Evolutionary conservation across 2,329 filamentous ascomycete species (phyloP).

Genomic region (Monosporascus sp.): DNA sequence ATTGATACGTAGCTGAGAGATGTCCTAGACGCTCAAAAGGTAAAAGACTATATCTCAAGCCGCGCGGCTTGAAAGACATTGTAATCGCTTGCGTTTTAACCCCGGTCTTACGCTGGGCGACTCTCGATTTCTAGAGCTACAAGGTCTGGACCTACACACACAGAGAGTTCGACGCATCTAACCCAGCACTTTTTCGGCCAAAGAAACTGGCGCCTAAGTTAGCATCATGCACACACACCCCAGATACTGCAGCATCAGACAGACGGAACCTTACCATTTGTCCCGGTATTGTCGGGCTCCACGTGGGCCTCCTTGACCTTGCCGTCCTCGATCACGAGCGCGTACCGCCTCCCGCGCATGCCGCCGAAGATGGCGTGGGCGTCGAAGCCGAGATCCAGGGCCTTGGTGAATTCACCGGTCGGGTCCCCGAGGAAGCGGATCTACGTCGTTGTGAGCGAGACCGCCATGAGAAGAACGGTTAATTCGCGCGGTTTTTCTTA

Average conservation of each 20-base stretch:
- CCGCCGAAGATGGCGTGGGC: constrained; percentile 75
- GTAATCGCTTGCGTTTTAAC: too few relatives aligned
- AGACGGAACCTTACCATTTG: constrained; percentile 54
- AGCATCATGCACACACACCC: constrained; percentile 4
- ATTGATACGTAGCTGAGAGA: too few relatives aligned
- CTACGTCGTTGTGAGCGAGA: constrained; percentile 36
- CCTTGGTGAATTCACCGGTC: constrained; percentile 72
- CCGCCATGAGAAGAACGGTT: background rate
- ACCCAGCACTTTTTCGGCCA: constrained; percentile 47
- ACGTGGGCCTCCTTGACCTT: constrained; percentile 77
- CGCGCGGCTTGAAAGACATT: too few relatives aligned
- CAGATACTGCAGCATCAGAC: background rate
- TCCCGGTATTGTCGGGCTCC: constrained; percentile 84
- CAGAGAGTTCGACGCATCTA: constrained; percentile 5
- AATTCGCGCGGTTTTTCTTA: constrained; percentile 41
- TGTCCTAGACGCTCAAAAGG: too few relatives aligned
- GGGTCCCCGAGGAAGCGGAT: constrained; percentile 88
- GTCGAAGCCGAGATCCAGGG: constrained; percentile 79
- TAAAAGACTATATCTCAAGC: too few relatives aligned
- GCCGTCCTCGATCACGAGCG: constrained; percentile 75
- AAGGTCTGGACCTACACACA: too few relatives aligned
- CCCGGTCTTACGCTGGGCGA: too few relatives aligned
- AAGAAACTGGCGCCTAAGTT: constrained; percentile 30
- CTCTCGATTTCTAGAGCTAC: too few relatives aligned
- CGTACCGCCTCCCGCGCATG: constrained; percentile 81